Evolutionary conservation across 352 stramenopile genomes (phyloP).

Genomic region (Halophytophthora polymorphica): DNA sequence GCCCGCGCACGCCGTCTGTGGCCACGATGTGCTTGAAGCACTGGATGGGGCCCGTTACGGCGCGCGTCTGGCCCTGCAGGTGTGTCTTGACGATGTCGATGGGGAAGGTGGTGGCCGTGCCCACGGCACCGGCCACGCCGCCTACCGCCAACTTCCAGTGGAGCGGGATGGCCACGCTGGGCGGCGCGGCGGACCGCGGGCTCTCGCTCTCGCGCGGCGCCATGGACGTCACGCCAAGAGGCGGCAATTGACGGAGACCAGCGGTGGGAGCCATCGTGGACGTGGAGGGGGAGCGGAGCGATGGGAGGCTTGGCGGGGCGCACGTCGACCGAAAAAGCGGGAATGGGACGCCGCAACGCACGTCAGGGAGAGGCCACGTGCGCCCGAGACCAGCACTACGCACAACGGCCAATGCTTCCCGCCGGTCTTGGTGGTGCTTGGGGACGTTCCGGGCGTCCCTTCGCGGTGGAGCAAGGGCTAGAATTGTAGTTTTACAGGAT

Average conservation of each 20-base stretch:
- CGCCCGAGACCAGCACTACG: conserved; percentile 4
- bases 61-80: conserved; percentile 74
- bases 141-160: conserved; percentile 83
- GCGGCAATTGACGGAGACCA: conserved; percentile 15
- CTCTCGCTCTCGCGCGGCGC: conserved; percentile 7
- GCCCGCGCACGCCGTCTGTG: conserved; percentile 59
- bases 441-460: neutral
- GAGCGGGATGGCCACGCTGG: conserved; percentile 55
- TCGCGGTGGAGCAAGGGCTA: neutral
- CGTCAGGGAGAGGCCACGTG: conserved; percentile 2
- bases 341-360: conserved; percentile 13
- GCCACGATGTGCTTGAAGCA: conserved; percentile 71
- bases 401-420: neutral
- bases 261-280: conserved; percentile 7
- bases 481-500: neutral
- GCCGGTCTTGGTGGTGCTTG: conserved; percentile 16
- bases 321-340: conserved; percentile 18
- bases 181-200: conserved; percentile 8
- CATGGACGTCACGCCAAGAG: conserved; percentile 17
- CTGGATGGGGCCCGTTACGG: conserved; percentile 55
- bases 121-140: conserved; percentile 82
- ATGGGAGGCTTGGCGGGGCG: neutral
- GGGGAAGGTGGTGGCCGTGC: conserved; percentile 84
- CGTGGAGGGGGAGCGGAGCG: conserved; percentile 6
- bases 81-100: conserved; percentile 94